A percentile compares a stretch with the other conserved stretches of the same genome.
Conservation (phyloP, 768 basidiomycete species). For the Steccherinum ochraceum region DNA sequence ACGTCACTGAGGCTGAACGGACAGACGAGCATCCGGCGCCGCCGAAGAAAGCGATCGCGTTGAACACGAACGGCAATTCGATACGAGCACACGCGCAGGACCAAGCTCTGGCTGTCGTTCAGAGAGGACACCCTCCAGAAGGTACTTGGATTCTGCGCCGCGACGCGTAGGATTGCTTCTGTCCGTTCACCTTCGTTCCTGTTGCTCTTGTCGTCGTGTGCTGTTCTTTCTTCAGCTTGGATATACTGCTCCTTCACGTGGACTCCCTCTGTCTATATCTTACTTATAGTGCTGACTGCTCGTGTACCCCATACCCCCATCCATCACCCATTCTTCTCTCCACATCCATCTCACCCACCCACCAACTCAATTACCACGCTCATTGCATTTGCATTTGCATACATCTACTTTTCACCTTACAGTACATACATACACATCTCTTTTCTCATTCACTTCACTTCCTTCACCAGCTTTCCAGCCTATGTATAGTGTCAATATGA, state of each 20-base stretch:
- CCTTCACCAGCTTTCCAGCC: too few relatives aligned
- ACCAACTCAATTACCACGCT: too few relatives aligned
- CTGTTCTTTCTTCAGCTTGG: too few relatives aligned
- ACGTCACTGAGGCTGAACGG: slow-evolving; percentile 46
- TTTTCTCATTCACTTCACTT: background rate
- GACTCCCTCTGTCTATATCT: background rate
- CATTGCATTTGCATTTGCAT: too few relatives aligned
- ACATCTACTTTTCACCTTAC: background rate
- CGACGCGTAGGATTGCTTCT: background rate
- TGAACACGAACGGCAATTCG: background rate
- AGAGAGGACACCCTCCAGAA: background rate
- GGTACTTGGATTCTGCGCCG: background rate
- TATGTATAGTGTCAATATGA: too few relatives aligned
- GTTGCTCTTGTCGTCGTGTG: background rate
- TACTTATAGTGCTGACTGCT: background rate
- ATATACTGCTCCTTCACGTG: background rate
- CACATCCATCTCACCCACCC: too few relatives aligned
- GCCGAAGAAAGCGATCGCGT: background rate
- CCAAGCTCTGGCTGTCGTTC: background rate
- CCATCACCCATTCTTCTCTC: background rate
- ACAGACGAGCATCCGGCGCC: background rate
- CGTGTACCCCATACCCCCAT: background rate
- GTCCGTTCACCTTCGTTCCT: background rate
- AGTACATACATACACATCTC: background rate
- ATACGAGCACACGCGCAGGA: background rate